Conservation (phyloP, 2,329 filamentous ascomycete genomes). For the Colletotrichum godetiae region DNA sequence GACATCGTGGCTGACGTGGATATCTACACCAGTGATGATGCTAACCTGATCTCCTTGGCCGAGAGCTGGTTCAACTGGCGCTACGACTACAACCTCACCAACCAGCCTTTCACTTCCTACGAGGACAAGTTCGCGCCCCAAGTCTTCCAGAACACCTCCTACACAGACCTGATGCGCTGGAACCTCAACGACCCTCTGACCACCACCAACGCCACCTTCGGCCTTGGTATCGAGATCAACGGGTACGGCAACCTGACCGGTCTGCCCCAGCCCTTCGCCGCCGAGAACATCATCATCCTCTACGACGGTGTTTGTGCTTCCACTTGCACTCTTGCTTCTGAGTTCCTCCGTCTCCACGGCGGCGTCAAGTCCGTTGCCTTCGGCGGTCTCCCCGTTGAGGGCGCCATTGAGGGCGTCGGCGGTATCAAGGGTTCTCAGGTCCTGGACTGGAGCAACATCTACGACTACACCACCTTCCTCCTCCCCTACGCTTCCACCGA, state of each 20-base stretch:
- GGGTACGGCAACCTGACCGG: slow-evolving; percentile 61
- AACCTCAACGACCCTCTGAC: slow-evolving; percentile 56
- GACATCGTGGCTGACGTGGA: slow-evolving; percentile 56
- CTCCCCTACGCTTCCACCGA: slow-evolving; percentile 41
- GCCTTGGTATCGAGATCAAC: slow-evolving; percentile 58
- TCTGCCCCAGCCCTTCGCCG: slow-evolving; percentile 63
- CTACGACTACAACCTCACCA: slow-evolving; percentile 59
- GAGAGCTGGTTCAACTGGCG: slow-evolving; percentile 63
- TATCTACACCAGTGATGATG: slow-evolving; percentile 55
- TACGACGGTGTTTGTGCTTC: slow-evolving; percentile 70
- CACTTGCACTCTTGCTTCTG: slow-evolving; percentile 67
- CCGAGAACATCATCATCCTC: slow-evolving; percentile 69
- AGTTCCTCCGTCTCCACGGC: slow-evolving; percentile 63
- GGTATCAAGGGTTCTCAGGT: slow-evolving; percentile 63
- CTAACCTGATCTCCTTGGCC: slow-evolving; percentile 51
- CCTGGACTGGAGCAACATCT: slow-evolving; percentile 45
- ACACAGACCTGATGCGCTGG: slow-evolving; percentile 64
- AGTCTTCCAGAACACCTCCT: slow-evolving; percentile 60
- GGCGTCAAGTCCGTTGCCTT: slow-evolving; percentile 66
- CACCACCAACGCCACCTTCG: slow-evolving; percentile 53
- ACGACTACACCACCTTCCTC: slow-evolving; percentile 39
- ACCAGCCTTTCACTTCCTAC: slow-evolving; percentile 61
- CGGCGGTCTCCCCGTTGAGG: slow-evolving; percentile 59
- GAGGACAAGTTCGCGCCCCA: slow-evolving; percentile 56
- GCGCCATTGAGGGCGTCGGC: slow-evolving; percentile 64